Evolutionary conservation across 306 rosid species (phyloP), one percentile per base, ranked within the genome.

Genomic region (Alnus rubra): DNA sequence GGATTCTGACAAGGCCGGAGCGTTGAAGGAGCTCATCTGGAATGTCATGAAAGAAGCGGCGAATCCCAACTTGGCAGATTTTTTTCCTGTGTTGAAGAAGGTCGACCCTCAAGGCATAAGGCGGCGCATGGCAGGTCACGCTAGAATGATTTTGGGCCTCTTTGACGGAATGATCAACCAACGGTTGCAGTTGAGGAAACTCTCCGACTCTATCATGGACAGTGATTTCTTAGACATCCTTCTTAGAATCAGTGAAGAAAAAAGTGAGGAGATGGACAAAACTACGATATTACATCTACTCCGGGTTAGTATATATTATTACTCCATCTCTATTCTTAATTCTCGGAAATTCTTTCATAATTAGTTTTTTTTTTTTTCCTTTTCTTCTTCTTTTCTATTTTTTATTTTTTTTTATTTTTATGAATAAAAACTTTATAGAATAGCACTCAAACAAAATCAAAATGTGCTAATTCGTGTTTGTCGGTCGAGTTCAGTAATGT

Each of bases 41-140:
- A 76, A 76, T 33, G 51, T 90, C 5, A 60, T 84, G 86, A 71
- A 69, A 15, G 86, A 80, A 23, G 75, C 74, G 0, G 90, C 86
- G 45, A 80, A 82, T 31, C 89, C 88, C 1, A 87, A 89, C 9
- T 58, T 89, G 72, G 83, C 28, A 0, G 91, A 89, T 79, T 80
- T 50, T 79, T 87, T 89, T 14, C 87, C 89, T 0, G 3, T 81
- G 35, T 74, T 87, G 52, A 85, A 65, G 78, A 75, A 50, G 68
- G 2, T 84, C 48, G 89, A 87, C 58, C 89, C 87, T 33, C 86
- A 85, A 18, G 89, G 91, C 0, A 55, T 76, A 3, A 80, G 73
- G 16, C 47, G 73, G 7, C 45, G 77, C 0, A 47, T 86, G 60
- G 2, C 70, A 4, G 31, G 15, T 60, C 73, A 77, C 50, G 35